A percentile compares a stretch with the other conserved stretches of the same genome.
Conservation (phyloP, 2,329 filamentous ascomycete genomes). For the Phaeosphaeria sp. region DNA sequence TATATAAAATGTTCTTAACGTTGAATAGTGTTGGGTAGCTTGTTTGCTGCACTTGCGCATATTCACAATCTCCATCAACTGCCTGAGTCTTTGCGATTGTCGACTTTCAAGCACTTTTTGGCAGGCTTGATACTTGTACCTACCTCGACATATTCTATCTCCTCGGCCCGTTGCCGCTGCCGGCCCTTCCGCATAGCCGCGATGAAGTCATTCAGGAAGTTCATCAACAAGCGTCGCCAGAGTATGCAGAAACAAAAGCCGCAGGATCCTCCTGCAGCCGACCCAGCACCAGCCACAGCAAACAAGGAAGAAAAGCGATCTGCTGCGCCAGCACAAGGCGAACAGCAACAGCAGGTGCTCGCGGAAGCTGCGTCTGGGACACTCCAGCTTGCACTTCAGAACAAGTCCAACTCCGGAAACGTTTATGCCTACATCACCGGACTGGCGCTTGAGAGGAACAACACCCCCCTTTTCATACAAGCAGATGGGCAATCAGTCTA, state of each 20-base stretch:
- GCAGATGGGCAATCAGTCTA: slow-evolving; percentile 71
- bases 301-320: slow-evolving; percentile 13
- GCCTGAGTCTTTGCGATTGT: neutral
- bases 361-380: slow-evolving; percentile 46
- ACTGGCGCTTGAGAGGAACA: slow-evolving; percentile 64
- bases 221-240: slow-evolving; percentile 33
- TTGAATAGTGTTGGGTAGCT: slow-evolving; percentile 12
- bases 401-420: slow-evolving; percentile 66
- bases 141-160: neutral
- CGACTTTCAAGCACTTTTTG: neutral
- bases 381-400: slow-evolving; percentile 68
- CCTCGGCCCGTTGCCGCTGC: slow-evolving; percentile 1
- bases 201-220: slow-evolving; percentile 34
- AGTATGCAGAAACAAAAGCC: slow-evolving; percentile 16
- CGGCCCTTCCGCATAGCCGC: slow-evolving; percentile 13
- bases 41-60: slow-evolving; percentile 1
- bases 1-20: slow-evolving; percentile 25
- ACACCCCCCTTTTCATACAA: slow-evolving; percentile 67
- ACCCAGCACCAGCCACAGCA: slow-evolving; percentile 3
- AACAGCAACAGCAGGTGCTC: slow-evolving; percentile 33
- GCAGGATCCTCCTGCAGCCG: slow-evolving; percentile 4
- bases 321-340: slow-evolving; percentile 13
- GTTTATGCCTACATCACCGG: slow-evolving; percentile 78
- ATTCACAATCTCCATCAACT: neutral
- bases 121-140: neutral